Percentiles rank a stretch among this genome's conserved stretches.
Evolutionary conservation across 2,329 filamentous ascomycete genomes (phyloP).

Genomic region (Daldinia eschscholtzii): DNA sequence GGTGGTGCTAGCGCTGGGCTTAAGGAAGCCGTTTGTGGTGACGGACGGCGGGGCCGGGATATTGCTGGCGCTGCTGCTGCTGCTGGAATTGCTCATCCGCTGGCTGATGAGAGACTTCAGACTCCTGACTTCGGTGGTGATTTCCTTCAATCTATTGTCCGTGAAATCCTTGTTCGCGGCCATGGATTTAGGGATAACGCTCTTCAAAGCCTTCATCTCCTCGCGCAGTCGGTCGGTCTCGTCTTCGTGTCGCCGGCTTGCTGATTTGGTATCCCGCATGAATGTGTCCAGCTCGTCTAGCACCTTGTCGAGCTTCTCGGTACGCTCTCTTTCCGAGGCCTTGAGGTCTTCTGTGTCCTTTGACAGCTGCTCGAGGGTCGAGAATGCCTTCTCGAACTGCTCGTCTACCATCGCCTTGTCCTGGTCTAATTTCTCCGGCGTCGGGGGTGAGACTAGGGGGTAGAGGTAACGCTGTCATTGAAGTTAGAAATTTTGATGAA

Average conservation of each 20-base stretch:
- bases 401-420: slow-evolving; percentile 95
- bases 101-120: slow-evolving; percentile 86
- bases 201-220: slow-evolving; percentile 85
- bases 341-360: slow-evolving; percentile 93
- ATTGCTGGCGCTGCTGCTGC: slow-evolving; percentile 13
- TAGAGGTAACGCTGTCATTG: slow-evolving; percentile 85
- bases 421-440: slow-evolving; percentile 90
- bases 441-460: slow-evolving; percentile 92
- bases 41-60: slow-evolving; percentile 30
- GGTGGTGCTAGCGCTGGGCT: slow-evolving; percentile 38
- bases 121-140: slow-evolving; percentile 89
- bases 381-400: slow-evolving; percentile 92
- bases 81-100: slow-evolving; percentile 61
- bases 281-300: slow-evolving; percentile 87
- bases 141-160: slow-evolving; percentile 84
- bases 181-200: slow-evolving; percentile 88
- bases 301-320: slow-evolving; percentile 83
- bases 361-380: slow-evolving; percentile 89
- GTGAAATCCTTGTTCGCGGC: slow-evolving; percentile 87
- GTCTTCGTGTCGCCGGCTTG: slow-evolving; percentile 85
- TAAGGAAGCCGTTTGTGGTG: slow-evolving; percentile 38
- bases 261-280: slow-evolving; percentile 82
- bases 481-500: slow-evolving; percentile 18
- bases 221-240: slow-evolving; percentile 88
- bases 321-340: slow-evolving; percentile 84